A percentile compares a stretch with the other conserved stretches of the same genome.
Evolutionary conservation across 1,139 yeast species (phyloP).

Genomic region (Blastobotrys raffinosifermentans): DNA sequence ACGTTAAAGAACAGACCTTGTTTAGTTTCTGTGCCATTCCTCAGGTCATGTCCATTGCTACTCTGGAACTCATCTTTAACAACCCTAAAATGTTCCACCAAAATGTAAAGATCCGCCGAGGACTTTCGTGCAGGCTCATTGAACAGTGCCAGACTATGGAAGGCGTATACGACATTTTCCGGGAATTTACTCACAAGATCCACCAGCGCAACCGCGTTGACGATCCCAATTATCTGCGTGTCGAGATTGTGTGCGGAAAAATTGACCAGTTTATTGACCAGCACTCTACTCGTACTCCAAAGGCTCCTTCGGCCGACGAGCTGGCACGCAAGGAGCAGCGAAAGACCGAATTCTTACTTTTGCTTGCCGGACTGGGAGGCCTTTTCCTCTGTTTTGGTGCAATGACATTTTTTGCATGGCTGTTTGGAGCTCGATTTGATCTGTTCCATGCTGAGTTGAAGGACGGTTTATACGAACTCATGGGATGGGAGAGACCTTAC

Average conservation of each 20-base stretch:
- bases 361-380: constrained; percentile 19
- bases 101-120: constrained; percentile 86
- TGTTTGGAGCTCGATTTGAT: constrained; percentile 28
- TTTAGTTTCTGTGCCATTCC: constrained; percentile 96
- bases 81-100: constrained; percentile 65
- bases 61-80: constrained; percentile 78
- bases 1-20: constrained; percentile 72
- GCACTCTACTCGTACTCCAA: constrained; percentile 22
- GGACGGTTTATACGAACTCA: constrained; percentile 12
- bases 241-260: constrained; percentile 82
- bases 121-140: constrained; percentile 78
- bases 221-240: constrained; percentile 81
- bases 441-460: constrained; percentile 15
- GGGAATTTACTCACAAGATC: constrained; percentile 64
- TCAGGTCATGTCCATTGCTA: constrained; percentile 97
- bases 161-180: constrained; percentile 71
- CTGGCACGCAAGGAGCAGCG: constrained; percentile 11
- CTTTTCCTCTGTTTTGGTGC: constrained; percentile 18
- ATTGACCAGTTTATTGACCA: constrained; percentile 77
- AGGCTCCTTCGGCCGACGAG: constrained; percentile 12
- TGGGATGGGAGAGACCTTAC: constrained; percentile 1
- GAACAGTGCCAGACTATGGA: constrained; percentile 66
- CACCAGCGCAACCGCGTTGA: constrained; percentile 71
- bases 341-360: constrained; percentile 16
- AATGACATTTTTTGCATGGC: constrained; percentile 25